Conservation (phyloP, 73 alveolate species). For the Paramecium octaurelia region DNA sequence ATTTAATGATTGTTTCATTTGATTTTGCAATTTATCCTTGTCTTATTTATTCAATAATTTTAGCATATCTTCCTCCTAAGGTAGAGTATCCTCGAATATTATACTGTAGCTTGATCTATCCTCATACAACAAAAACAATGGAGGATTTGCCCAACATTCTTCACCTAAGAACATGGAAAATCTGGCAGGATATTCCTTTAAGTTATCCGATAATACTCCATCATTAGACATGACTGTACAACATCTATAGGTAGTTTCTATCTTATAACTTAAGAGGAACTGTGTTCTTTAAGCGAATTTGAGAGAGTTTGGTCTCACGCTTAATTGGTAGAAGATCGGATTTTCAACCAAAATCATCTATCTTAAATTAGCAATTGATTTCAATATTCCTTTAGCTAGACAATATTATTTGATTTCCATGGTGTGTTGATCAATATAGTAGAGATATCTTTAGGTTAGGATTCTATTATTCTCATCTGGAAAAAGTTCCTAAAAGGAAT, state of each 20-base stretch:
- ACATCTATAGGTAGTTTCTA: constrained; percentile 6
- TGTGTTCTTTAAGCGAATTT: not conserved
- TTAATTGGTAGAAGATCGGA: not conserved
- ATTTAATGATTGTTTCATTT: constrained; percentile 8
- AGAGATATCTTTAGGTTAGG: constrained; percentile 15
- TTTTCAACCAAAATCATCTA: not conserved
- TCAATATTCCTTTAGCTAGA: constrained; percentile 17
- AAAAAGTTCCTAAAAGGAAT: not conserved
- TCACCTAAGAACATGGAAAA: not conserved
- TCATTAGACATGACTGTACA: constrained; percentile 16
- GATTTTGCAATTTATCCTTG: not conserved
- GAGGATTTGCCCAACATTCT: constrained; percentile 21
- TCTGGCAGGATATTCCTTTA: constrained; percentile 18
- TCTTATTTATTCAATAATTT: not conserved
- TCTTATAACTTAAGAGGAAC: not conserved
- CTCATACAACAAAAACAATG: constrained; percentile 30
- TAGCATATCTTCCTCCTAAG: constrained; percentile 6
- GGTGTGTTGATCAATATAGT: constrained; percentile 13
- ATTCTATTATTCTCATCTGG: constrained; percentile 21
- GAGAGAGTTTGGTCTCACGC: constrained; percentile 6
- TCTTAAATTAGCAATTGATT: not conserved
- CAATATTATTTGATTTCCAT: constrained; percentile 42
- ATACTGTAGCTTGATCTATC: constrained; percentile 36
- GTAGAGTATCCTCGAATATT: constrained; percentile 4
- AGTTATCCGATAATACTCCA: constrained; percentile 33